Percentiles rank a stretch among this genome's conserved stretches.
Evolutionary conservation across 1,284 basidiomycete species (phyloP).

Genomic region (Sporisorium sorghi): DNA sequence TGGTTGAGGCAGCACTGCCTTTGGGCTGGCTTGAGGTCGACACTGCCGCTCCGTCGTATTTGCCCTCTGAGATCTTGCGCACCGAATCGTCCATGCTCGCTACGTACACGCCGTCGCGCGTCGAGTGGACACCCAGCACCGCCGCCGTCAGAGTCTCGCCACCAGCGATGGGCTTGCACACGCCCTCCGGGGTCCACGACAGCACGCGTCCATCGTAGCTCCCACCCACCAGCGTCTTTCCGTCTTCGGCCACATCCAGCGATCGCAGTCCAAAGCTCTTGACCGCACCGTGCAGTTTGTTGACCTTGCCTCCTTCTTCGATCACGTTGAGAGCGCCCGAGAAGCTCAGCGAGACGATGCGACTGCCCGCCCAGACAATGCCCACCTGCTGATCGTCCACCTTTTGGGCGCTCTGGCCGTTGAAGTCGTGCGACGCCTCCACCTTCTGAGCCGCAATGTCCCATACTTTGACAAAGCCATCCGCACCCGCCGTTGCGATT

Average conservation of each 20-base stretch:
- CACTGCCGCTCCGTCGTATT: constrained; percentile 36
- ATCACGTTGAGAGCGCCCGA: constrained; percentile 82
- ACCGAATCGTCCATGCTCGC: constrained; percentile 59
- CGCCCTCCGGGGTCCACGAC: constrained; percentile 73
- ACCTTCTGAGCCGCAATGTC: constrained; percentile 40
- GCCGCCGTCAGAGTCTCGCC: constrained; percentile 79
- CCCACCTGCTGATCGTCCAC: constrained; percentile 81
- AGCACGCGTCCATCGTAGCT: constrained; percentile 85
- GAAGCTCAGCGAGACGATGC: constrained; percentile 85
- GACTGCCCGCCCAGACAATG: constrained; percentile 78
- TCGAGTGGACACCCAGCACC: constrained; percentile 75
- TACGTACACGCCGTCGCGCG: constrained; percentile 29
- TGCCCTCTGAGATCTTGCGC: constrained; percentile 30
- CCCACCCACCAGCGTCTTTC: constrained; percentile 39
- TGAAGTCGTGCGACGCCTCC: constrained; percentile 51
- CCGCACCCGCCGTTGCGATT: constrained; percentile 85
- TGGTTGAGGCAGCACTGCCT: constrained; percentile 33
- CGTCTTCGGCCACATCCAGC: constrained; percentile 32
- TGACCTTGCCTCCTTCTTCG: constrained; percentile 33
- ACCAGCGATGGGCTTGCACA: constrained; percentile 71
- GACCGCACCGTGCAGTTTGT: constrained; percentile 47
- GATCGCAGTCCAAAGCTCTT: constrained; percentile 49
- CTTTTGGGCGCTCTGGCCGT: constrained; percentile 44
- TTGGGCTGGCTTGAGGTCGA: constrained; percentile 79
- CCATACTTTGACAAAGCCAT: constrained; percentile 76